Percentiles rank a stretch among this genome's conserved stretches.
Conservation (phyloP, 1,284 basidiomycete species). For the Volvariella surrecta region DNA sequence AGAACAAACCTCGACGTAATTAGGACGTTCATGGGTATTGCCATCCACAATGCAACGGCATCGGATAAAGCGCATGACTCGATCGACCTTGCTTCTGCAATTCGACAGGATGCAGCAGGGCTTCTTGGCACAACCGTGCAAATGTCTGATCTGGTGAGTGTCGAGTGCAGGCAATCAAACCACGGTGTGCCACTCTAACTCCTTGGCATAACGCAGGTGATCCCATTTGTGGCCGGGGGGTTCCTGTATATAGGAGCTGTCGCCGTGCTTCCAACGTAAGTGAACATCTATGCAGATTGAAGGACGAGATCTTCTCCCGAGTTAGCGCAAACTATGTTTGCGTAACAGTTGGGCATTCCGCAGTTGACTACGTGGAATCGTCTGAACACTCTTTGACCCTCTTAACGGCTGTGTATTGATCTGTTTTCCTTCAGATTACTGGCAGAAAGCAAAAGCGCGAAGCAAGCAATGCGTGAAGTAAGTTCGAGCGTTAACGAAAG, state of each 20-base stretch:
- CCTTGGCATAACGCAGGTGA: constrained; percentile 44
- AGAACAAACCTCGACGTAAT: constrained; percentile 8
- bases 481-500: neutral
- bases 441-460: constrained; percentile 77
- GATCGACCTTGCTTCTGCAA: constrained; percentile 57
- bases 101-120: constrained; percentile 65
- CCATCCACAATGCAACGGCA: constrained; percentile 63
- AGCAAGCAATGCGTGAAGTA: constrained; percentile 82
- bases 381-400: neutral
- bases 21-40: constrained; percentile 86
- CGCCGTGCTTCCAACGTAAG: constrained; percentile 81
- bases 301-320: neutral
- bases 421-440: constrained; percentile 45
- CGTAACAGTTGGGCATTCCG: no score
- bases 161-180: constrained; percentile 4
- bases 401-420: neutral
- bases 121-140: constrained; percentile 75
- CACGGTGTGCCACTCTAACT: constrained; percentile 11
- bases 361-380: no score
- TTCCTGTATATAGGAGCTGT: constrained; percentile 90
- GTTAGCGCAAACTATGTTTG: neutral
- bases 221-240: constrained; percentile 88
- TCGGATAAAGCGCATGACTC: constrained; percentile 30
- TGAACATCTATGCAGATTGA: constrained; percentile 11
- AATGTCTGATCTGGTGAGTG: constrained; percentile 66